Evolutionary conservation across 495 filamentous ascomycete genomes (phyloP).

Genomic region (Aspergillus nanangensis): DNA sequence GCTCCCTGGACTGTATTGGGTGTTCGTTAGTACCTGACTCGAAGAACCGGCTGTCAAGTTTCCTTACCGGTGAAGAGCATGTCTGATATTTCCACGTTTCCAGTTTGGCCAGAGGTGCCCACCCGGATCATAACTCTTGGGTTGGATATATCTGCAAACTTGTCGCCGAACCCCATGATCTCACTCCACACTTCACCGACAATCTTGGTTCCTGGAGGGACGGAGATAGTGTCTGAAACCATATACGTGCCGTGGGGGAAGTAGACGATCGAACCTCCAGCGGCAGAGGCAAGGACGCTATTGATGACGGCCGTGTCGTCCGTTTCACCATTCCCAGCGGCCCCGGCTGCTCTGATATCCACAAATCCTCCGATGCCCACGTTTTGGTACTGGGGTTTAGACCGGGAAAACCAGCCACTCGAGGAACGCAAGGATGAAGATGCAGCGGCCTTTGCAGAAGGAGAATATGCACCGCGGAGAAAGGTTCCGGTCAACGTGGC

Average conservation of each 20-base stretch:
- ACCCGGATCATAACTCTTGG: constrained; percentile 57
- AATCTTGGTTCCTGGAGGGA: constrained; percentile 51
- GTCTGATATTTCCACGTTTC: constrained; percentile 54
- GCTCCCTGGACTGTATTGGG: constrained; percentile 46
- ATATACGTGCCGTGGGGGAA: constrained; percentile 59
- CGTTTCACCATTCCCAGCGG: too few species aligned
- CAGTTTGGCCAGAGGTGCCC: constrained; percentile 52
- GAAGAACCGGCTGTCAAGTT: too few species aligned
- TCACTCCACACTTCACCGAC: constrained; percentile 52
- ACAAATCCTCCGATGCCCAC: too few species aligned
- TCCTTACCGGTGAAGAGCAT: constrained; percentile 51
- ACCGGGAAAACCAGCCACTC: too few species aligned
- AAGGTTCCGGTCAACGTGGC: too few species aligned
- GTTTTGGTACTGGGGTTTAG: too few species aligned
- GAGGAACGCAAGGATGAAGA: too few species aligned
- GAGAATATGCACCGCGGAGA: too few species aligned
- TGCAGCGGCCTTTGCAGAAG: too few species aligned
- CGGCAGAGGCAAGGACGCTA: constrained; percentile 42
- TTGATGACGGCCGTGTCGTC: constrained; percentile 49
- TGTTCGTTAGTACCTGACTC: too few species aligned
- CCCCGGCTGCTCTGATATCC: too few species aligned
- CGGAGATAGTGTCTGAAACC: constrained; percentile 51
- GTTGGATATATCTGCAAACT: constrained; percentile 45
- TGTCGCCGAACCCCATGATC: constrained; percentile 44
- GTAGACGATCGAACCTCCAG: constrained; percentile 49